Percentiles rank a stretch among this genome's conserved stretches.
These are phyloP conservation scores for Cryphonectria naterciae DNA, from an alignment of 2,329 filamentous ascomycete genomes.

Conservation along the genomic window DNA sequence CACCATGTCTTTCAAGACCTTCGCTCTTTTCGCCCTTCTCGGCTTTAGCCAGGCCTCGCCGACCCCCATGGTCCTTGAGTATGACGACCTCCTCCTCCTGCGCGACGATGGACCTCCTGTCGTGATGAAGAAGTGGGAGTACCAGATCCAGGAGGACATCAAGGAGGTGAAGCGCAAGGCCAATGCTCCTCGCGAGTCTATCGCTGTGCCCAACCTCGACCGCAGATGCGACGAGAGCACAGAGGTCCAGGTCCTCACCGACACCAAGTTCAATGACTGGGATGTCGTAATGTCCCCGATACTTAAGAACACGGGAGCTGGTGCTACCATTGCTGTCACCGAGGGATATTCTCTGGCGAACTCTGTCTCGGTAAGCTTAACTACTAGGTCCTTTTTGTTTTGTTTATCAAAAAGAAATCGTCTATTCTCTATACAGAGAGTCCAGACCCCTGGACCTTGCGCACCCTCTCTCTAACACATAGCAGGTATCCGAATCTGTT, in stretches of 20 bases:
- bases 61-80: constrained; percentile 13
- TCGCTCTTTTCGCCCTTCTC: constrained; percentile 17
- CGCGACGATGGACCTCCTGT: constrained; percentile 33
- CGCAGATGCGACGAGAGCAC: constrained; percentile 32
- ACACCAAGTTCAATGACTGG: constrained; percentile 43
- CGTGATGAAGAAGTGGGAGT: constrained; percentile 36
- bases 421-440: background rate
- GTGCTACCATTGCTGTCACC: constrained; percentile 37
- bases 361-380: constrained; percentile 35
- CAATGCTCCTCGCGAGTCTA: constrained; percentile 10
- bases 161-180: constrained; percentile 19
- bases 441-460: too few relatives aligned
- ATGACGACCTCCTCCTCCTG: constrained; percentile 36
- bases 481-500: background rate
- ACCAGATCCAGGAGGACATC: constrained; percentile 30
- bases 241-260: constrained; percentile 34
- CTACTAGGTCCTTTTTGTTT: background rate
- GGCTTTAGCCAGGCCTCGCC: constrained; percentile 19
- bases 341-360: constrained; percentile 42
- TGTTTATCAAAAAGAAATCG: too few relatives aligned
- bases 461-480: background rate
- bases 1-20: constrained; percentile 10
- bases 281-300: constrained; percentile 44
- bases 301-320: constrained; percentile 36
- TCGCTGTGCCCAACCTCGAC: background rate